These are phyloP conservation scores for Thelephora aurantiotincta DNA, from an alignment of 768 basidiomycete species.

Conservation along the genomic window DNA sequence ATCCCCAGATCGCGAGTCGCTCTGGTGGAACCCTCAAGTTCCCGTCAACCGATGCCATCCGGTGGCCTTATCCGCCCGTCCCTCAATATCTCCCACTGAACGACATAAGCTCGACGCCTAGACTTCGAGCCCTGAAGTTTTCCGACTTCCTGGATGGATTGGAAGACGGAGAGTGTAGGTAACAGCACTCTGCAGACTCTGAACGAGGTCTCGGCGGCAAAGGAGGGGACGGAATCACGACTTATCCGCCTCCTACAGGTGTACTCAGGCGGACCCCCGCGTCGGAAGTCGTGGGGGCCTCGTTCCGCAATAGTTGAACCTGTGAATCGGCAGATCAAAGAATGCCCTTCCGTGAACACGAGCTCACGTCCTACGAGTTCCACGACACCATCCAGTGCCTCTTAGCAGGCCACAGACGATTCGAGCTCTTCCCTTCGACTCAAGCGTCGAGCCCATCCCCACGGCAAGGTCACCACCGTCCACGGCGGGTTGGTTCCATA, in stretches of 20 bases:
- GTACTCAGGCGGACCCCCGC: conserved; percentile 15
- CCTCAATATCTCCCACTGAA: no score
- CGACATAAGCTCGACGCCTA: no score
- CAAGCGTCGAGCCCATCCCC: conserved; percentile 11
- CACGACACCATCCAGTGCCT: conserved; percentile 20
- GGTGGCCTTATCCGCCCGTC: no score
- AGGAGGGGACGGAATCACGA: conserved; percentile 7
- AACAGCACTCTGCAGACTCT: conserved; percentile 14
- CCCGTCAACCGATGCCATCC: no score
- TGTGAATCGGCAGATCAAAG: conserved; percentile 17
- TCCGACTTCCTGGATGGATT: conserved; percentile 12
- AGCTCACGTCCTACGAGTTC: conserved; percentile 12
- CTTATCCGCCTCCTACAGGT: conserved; percentile 16
- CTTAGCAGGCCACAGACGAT: conserved; percentile 16
- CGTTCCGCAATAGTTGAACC: conserved; percentile 18
- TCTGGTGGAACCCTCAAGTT: no score
- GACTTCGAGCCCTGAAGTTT: no score
- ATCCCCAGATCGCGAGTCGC: no score
- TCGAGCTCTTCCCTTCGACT: conserved; percentile 17
- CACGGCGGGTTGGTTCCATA: conserved; percentile 20
- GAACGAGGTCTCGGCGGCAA: conserved; percentile 7
- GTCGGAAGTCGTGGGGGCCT: conserved; percentile 16
- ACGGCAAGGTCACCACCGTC: conserved; percentile 11
- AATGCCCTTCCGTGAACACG: conserved; percentile 5
- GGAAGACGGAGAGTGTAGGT: conserved; percentile 10